Evolutionary conservation across 164 flowering plant genomes (phyloP), one percentile per base, ranked within the genome.

Genomic region (Cinnamomum chago): DNA sequence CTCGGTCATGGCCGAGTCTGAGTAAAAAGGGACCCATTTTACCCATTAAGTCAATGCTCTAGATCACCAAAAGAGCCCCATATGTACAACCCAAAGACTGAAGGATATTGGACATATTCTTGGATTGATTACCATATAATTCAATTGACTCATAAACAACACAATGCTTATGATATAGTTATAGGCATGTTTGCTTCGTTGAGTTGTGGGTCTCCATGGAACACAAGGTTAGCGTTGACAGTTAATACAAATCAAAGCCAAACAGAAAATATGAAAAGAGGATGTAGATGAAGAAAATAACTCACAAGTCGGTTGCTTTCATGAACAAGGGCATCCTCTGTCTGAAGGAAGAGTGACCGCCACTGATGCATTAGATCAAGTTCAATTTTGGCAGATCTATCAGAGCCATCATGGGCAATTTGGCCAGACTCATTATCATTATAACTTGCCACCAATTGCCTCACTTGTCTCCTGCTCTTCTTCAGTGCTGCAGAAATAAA

Each of bases 231-330:
- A 52, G 58, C 14, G 58, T 15, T 52, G 4, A 52, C 17, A 55
- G 60, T 55, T 15, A 40, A 40, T 40, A 55, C 20, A 55, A 15
- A 55, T 20, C 12, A 47, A 2, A 24, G 24, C 2, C 20, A 40
- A 22, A n/a, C 0, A 58, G 58, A 22, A 23, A 60, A 2, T 58
- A 28, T 27, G 64, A n/a, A 60, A 11, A 62, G n/a, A 22, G 22
- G 50, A 70, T 12, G 55, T 58, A 9, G 47, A 50, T 0, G 67
- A 51, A 20, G 5, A 40, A 30, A 68, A 51, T 65, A 9, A 86
- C 97, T 88, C 82, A 95, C 98, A 73, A 89, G 93, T 30, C 90
- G 90, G 81, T 52, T 78, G 83, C 77, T 80, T 82, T 95, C 99
- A 60, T 75, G 84, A 68, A 52, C 83, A 76, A 89, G 79, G 70